Evolutionary conservation across 1,139 yeast genomes (phyloP), one percentile per base, ranked within the genome.

Genomic region (Blastobotrys serpentis): DNA sequence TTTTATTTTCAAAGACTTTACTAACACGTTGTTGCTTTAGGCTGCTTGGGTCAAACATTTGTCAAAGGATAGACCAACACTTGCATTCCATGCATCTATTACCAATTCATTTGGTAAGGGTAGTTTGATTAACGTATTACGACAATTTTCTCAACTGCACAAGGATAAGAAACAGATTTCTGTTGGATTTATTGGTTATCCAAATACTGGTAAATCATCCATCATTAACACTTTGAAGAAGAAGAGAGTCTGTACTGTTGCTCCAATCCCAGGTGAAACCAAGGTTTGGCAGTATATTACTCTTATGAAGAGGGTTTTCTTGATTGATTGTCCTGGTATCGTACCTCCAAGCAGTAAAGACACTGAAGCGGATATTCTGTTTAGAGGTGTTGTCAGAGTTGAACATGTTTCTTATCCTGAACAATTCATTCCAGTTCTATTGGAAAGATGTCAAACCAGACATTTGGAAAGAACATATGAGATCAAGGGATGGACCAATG

Each of bases 271-370:
- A 25, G 98, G 98, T 66, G 98, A 92, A 67, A 92, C 98, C 42
- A 92, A 92, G 70, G 98, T 92, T 40, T 92, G 98, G 98, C 98
- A 92, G 74, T 92, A 92, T 72, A 89, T 92, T 62, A 90, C 98
- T 1, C 76, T 92, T 63, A 92, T 92, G 97, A 89, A 90, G 75
- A 79, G 90, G 59, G 92, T 92, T 48, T 92, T 89, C 70, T 75
- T 92, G 61, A 92, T 92, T 63, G 98, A 92, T 71, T 92, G 98
- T 74, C 98, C 98, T 2, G 98, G 98, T 70, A 90, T 92, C 65
- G 98, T 94, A 4, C 98, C 98, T 6, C 98, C 98, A 29, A 86
- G 95, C 22, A 68, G 81, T 25, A 88, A 84, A 61, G 98, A 92
- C 66, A 71, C 92, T 1, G 95, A 89, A 64, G 82, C 96, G n/a